Percentiles rank a stretch among this genome's conserved stretches.
Conservation (phyloP, 2,329 filamentous ascomycete genomes). For the Beauveria brongniartii region DNA sequence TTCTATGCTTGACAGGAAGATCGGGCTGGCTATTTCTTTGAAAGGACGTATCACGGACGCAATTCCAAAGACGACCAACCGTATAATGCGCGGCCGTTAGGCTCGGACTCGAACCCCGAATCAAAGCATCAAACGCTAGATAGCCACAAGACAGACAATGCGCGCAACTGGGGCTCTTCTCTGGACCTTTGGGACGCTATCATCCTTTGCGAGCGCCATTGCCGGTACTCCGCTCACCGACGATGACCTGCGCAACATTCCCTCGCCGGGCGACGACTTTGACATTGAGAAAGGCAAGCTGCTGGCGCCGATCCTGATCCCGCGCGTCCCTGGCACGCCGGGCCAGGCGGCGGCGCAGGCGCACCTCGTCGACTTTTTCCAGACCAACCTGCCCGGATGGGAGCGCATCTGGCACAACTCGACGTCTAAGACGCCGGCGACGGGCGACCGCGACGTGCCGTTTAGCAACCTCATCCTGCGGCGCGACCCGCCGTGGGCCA, state of each 20-base stretch:
- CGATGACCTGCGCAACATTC: conserved; percentile 61
- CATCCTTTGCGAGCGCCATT: conserved; percentile 19
- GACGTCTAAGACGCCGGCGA: conserved; percentile 73
- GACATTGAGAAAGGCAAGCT: conserved; percentile 68
- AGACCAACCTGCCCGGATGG: conserved; percentile 67
- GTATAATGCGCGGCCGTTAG: background rate
- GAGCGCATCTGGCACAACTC: conserved; percentile 78
- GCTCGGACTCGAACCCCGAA: background rate
- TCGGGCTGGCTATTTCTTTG: background rate
- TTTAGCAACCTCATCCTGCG: conserved; percentile 83
- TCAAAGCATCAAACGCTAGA: background rate
- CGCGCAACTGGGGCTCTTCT: conserved; percentile 1
- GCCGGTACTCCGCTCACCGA: conserved; percentile 58
- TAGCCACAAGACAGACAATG: background rate
- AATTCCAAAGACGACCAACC: background rate
- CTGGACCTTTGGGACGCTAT: conserved; percentile 8
- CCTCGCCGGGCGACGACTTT: conserved; percentile 66
- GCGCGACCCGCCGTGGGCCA: conserved; percentile 78
- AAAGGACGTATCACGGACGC: background rate
- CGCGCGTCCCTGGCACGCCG: conserved; percentile 80
- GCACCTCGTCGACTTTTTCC: conserved; percentile 82
- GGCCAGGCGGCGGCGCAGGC: conserved; percentile 65
- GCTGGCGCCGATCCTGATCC: conserved; percentile 76
- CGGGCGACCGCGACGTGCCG: conserved; percentile 61
- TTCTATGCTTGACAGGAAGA: background rate